Conservation (phyloP, 176 grass and related monocot genomes). For the Puccinellia tenuiflora region DNA sequence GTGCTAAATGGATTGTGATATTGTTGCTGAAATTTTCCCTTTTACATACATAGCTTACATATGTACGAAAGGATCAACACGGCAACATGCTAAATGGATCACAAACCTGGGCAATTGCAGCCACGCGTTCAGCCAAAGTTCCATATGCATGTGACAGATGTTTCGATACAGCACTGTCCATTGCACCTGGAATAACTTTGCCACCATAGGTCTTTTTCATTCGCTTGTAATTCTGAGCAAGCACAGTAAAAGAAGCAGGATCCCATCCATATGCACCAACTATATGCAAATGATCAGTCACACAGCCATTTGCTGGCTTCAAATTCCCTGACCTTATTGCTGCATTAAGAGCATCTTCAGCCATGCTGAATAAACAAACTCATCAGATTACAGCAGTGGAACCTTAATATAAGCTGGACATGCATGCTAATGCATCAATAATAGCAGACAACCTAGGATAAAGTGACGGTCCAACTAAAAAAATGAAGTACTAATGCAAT, state of each 20-base stretch:
- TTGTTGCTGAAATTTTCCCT: background rate
- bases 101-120: slow-evolving; percentile 79
- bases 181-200: slow-evolving; percentile 84
- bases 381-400: slow-evolving; percentile 6
- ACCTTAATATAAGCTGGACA: background rate
- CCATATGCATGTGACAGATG: slow-evolving; percentile 94
- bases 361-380: slow-evolving; percentile 60
- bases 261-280: slow-evolving; percentile 90
- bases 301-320: slow-evolving; percentile 70
- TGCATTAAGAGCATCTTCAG: slow-evolving; percentile 85
- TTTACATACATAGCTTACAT: background rate
- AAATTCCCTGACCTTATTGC: slow-evolving; percentile 81
- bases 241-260: slow-evolving; percentile 62
- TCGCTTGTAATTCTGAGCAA: slow-evolving; percentile 75
- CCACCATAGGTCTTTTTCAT: slow-evolving; percentile 84
- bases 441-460: background rate
- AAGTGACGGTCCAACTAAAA: background rate
- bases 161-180: slow-evolving; percentile 85
- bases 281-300: slow-evolving; percentile 74
- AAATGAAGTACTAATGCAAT: background rate
- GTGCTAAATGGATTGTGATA: background rate
- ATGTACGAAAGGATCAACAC: background rate
- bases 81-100: background rate
- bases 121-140: slow-evolving; percentile 71
- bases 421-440: background rate